Evolutionary conservation across 768 basidiomycete genomes (phyloP), one percentile per base, ranked within the genome.

Genomic region (Trametes coccinea): DNA sequence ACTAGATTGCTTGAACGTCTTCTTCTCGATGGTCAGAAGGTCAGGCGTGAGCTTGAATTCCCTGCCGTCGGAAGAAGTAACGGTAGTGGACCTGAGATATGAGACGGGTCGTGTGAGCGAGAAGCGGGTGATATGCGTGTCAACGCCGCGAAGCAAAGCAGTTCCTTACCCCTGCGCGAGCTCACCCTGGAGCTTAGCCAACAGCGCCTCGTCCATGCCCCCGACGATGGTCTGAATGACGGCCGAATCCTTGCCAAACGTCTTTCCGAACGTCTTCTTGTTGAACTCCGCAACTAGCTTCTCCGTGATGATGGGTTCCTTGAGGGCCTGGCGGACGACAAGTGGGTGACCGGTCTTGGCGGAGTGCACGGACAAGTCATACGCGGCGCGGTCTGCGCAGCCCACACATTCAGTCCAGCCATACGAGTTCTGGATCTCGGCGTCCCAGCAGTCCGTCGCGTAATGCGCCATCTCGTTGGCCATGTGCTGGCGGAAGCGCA

Each of bases 391-490:
- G 76, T 99, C 97, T 39, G 97, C 97, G 77, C 97, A 99, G 8
- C 97, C 97, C 57, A 98, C 95, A 74, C 97, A 99, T 78, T 99
- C 97, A 55, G 93, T 96, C 97, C 97, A 99, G 47, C 89, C 86
- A 63, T 88, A 81, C 51, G 92, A 90, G 56, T 92, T 94, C 64
- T 94, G 84, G 66, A 98, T 98, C 79, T 99, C 97, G 45, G 95
- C 97, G 72, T 99, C 97, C 97, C 97, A 99, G 76, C 97, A 99
- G 77, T 98, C 96, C 41, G 94, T 85, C 56, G 97, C 96, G 74
- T 99, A 99, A 75, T 98, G 97, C 1, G 97, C 97, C 96, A 98
- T 98, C 80, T 98, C 97, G 77, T 98, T 99, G 40, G 77, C 83
- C 97, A 98, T 98, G 74, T 99, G 97, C 71, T 99, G 97, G 37